Evolutionary conservation across 2,329 filamentous ascomycete species (phyloP), one percentile per base, ranked within the genome.

Genomic region (Sporothrix brunneoviolacea): DNA sequence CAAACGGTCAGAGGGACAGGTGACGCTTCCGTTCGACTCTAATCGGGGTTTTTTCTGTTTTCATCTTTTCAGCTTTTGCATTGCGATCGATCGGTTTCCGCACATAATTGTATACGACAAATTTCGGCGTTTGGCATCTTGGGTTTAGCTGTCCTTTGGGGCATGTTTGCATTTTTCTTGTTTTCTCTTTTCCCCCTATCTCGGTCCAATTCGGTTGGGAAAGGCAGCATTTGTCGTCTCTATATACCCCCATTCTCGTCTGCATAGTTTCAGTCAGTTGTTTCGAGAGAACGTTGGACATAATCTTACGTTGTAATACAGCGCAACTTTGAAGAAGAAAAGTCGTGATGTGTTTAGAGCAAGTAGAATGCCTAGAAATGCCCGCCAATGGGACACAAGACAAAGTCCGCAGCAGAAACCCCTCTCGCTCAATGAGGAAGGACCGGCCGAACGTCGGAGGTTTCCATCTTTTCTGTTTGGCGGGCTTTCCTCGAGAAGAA

Each of bases 401-500:
- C 24, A 28, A 28, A 28, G 24, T 28, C 24, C 24, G 6, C 24
- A 5, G 5, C 24, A 28, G 24, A 28, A 10, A 5, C 24, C 24
- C 24, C 6, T n/a, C 4, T 15, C 22, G 27, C 45, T 27, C 36
- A 27, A 48, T 33, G 18, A 19, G 45, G 37, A 48, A 48, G 27
- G 24, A 22, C 45, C 45, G 45, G 45, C 45, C 45, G 37, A 19
- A 40, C 36, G 28, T 48, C 36, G 45, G 37, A 39, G 43, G 27
- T 42, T 37, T 39, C 27, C 30, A 37, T 33, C 30, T 28, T 37
- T 24, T 37, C 27, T 44, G 45, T 41, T 45, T 50, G 46, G 46
- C 42, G 46, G 51, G 47, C 43, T 50, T 50, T 53, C 46, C 50
- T 9, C 35, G n/a, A 19, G 36, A 38, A 16, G n/a, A 42, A 30